Base-by-base conservation (phyloP, 257 asterid species). In the Gynochthodes officinalis region DNA sequence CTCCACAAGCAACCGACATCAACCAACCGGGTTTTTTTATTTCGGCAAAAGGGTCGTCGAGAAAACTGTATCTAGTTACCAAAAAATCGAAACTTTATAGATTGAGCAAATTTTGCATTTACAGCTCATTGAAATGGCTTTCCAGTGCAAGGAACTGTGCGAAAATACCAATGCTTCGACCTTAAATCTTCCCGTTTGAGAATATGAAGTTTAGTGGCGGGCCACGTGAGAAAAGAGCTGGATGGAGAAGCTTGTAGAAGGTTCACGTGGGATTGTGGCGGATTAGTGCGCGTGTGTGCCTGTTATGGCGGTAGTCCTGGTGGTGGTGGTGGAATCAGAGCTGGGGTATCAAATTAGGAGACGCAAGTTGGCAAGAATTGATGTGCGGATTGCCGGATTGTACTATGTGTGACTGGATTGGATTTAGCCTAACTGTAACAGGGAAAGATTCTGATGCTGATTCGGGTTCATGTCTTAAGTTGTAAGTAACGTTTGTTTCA, bases 1-100 rank as follows among this genome's bases (percentile, higher is more conserved):
- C 84, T 39, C 96, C 96, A 68, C 96, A 89, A 0, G 84, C 48
- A 43, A 92, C 86, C 53, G 98, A 87, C 96, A 90, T 92, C 73
- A 44, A 69, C 60, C 30, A 69, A 21, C 18, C 33, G 63, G 50
- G 50, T 10, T 69, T 49, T n/a, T 32, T 19, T 44, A 49, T 67
- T 49, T 30, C n/a, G 59, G 46, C 32, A 48, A 49, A 48, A 67
- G 72, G 60, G 44, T 48, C 67, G 67, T 18, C 32, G 69, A 63
- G 33, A 37, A 63, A 63, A 21, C 50, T 21, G 50, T 10, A 4
- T 7, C 5, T 23, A 19, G 67, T 61, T 7, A 61, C 13, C 13
- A 32, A 32, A 67, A 48, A 35, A 48, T 46, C 11, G 32, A 19
- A 67, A 67, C 44, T 67, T 21, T 4, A 60, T 14, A 30, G 40